Evolutionary conservation across 805 yeast genomes (phyloP).

Genomic region (Pichia nanzhaoensis): DNA sequence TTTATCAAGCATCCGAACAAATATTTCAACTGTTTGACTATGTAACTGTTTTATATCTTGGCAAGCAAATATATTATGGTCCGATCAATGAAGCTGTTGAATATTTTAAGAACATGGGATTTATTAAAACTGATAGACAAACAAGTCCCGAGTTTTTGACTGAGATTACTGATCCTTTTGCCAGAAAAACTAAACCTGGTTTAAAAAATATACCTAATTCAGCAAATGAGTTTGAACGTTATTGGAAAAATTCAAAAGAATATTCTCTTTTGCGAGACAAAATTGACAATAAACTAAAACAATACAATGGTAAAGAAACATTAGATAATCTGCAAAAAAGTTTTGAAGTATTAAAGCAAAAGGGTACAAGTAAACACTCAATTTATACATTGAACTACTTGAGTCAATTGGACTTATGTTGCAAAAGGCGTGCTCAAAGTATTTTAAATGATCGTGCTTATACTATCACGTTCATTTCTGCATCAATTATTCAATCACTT

Average conservation of each 20-base stretch:
- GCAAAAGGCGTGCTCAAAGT: conserved; percentile 47
- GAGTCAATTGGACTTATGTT: conserved; percentile 46
- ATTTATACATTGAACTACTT: conserved; percentile 36
- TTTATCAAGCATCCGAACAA: conserved; percentile 63
- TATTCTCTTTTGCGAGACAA: conserved; percentile 32
- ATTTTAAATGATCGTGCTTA: conserved; percentile 52
- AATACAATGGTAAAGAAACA: conserved; percentile 29
- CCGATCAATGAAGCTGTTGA: conserved; percentile 45
- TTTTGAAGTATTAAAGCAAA: conserved; percentile 32
- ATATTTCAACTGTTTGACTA: conserved; percentile 56
- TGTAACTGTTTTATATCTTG: conserved; percentile 52
- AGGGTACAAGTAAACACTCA: conserved; percentile 33
- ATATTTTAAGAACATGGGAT: conserved; percentile 56
- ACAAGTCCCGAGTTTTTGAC: conserved; percentile 65
- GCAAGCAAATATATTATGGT: conserved; percentile 58
- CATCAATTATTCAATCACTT: conserved; percentile 50
- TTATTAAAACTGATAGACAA: conserved; percentile 53
- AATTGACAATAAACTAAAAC: conserved; percentile 32
- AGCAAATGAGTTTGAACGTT: conserved; percentile 50
- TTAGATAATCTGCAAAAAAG: conserved; percentile 25
- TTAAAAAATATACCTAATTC: conserved; percentile 48
- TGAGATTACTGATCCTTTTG: conserved; percentile 59
- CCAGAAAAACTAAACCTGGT: conserved; percentile 43
- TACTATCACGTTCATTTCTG: conserved; percentile 41
- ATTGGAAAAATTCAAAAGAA: conserved; percentile 54